These are phyloP conservation scores for Flaveria sonorensis DNA, from an alignment of 129 eudicot species.

Conservation along the genomic window DNA sequence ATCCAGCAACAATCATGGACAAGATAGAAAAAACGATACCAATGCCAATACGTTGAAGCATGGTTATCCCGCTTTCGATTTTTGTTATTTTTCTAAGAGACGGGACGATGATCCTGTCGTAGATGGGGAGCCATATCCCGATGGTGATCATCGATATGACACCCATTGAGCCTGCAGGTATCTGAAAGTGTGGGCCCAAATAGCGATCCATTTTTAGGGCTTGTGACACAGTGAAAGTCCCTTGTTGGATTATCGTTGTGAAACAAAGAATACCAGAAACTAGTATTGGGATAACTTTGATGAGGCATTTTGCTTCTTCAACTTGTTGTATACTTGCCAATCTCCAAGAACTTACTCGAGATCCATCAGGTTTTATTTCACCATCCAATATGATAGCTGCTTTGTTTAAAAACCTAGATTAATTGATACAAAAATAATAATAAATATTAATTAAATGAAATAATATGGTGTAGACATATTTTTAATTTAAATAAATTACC, in stretches of 20 bases:
- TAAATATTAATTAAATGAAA: background rate
- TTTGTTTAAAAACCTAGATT: conserved; percentile 72
- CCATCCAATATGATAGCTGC: conserved; percentile 78
- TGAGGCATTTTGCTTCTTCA: conserved; percentile 76
- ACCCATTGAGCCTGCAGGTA: conserved; percentile 75
- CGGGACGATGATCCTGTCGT: conserved; percentile 75
- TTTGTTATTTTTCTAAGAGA: conserved; percentile 56
- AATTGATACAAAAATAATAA: background rate
- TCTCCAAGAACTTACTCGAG: conserved; percentile 52
- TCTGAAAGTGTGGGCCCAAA: conserved; percentile 59
- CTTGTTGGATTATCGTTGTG: conserved; percentile 66
- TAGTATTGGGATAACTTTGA: conserved; percentile 71
- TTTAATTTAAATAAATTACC: conserved; percentile 40
- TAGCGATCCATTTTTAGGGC: conserved; percentile 83
- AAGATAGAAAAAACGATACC: conserved; percentile 62
- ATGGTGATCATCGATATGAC: conserved; percentile 71
- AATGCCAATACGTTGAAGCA: conserved; percentile 83
- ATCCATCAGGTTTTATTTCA: conserved; percentile 55
- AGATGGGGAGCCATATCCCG: conserved; percentile 80
- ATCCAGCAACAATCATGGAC: conserved; percentile 79
- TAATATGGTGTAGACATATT: background rate
- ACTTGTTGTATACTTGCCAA: conserved; percentile 69
- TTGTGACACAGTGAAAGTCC: conserved; percentile 75
- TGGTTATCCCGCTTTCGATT: conserved; percentile 71
- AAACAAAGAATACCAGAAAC: conserved; percentile 79